Evolutionary conservation across 139 green algal species (phyloP).

Genomic region (Coccomyxa sp.): DNA sequence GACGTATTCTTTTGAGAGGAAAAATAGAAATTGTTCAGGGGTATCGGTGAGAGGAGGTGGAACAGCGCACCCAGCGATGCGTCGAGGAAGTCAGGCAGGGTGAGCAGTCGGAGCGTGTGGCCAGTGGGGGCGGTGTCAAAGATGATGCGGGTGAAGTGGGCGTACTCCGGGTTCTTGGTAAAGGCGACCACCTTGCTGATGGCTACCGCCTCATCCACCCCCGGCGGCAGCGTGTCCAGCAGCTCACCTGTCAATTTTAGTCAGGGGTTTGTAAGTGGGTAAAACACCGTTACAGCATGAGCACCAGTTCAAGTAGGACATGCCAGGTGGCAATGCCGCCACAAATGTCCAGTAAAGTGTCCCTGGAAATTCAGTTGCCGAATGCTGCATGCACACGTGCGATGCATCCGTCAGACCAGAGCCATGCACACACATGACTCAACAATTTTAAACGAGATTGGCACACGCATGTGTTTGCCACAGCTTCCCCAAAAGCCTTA

Average conservation of each 20-base stretch:
- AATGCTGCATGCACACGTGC: not conserved
- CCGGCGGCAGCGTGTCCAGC: constrained; percentile 93
- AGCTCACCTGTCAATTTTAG: constrained; percentile 66
- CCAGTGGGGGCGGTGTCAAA: constrained; percentile 99
- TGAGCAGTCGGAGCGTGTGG: constrained; percentile 94
- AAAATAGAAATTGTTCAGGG: not conserved
- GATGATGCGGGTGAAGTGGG: constrained; percentile 88
- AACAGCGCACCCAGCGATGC: constrained; percentile 63
- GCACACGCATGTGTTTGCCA: too few relatives aligned
- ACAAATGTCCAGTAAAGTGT: too few relatives aligned
- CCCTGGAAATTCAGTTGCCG: too few relatives aligned
- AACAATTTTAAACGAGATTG: too few relatives aligned
- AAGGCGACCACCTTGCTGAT: constrained; percentile 94
- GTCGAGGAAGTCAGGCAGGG: constrained; percentile 95
- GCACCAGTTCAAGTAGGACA: not conserved
- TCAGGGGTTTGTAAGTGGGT: not conserved
- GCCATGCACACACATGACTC: not conserved
- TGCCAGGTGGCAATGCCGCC: not conserved
- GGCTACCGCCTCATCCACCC: constrained; percentile 89
- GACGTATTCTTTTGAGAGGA: not conserved
- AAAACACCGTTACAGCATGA: not conserved
- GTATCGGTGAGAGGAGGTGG: not conserved
- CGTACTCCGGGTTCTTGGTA: constrained; percentile 74
- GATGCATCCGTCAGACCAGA: not conserved
- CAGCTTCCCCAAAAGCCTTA: too few relatives aligned